Percentiles rank a stretch among this genome's conserved stretches.
phyloP scores from a whole-genome alignment of 1,284 basidiomycete species.

The Rhodotorula sp. region DNA sequence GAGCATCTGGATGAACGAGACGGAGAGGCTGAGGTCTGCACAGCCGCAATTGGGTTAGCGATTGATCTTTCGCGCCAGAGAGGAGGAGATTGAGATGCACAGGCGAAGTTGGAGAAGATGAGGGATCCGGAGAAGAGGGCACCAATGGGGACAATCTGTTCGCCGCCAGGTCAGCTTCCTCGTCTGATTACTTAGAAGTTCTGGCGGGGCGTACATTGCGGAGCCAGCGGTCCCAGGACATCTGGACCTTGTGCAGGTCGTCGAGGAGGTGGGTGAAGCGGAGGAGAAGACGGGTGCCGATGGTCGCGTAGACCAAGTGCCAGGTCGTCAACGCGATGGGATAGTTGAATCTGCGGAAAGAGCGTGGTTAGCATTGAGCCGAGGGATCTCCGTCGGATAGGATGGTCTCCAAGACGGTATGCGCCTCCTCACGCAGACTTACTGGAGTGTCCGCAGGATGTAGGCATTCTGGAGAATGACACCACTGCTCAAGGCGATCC shows the following conservation, averaged over 20 bases:
- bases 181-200: fast-evolving
- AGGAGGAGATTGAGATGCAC: too few species aligned
- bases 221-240: slow-evolving; percentile 43
- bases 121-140: slow-evolving; percentile 53
- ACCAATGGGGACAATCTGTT: slow-evolving; percentile 52
- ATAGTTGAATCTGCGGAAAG: slow-evolving; percentile 20
- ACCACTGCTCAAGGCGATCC: slow-evolving; percentile 42
- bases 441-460: slow-evolving; percentile 33
- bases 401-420: too few species aligned
- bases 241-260: slow-evolving; percentile 47
- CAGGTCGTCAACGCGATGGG: slow-evolving; percentile 52
- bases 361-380: not conserved
- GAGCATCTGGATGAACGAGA: slow-evolving; percentile 54
- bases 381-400: not conserved
- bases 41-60: too few species aligned
- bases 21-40: slow-evolving; percentile 50
- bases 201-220: slow-evolving; percentile 12
- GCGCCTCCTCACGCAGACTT: not conserved
- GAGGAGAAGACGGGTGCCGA: slow-evolving; percentile 50
- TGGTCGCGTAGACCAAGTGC: slow-evolving; percentile 52
- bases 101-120: slow-evolving; percentile 54
- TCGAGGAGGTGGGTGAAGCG: slow-evolving; percentile 51
- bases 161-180: not conserved
- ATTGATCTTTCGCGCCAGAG: too few species aligned
- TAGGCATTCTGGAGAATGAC: slow-evolving; percentile 40